Evolutionary conservation across 2,329 filamentous ascomycete genomes (phyloP).

Genomic region (Orbilia quercus): DNA sequence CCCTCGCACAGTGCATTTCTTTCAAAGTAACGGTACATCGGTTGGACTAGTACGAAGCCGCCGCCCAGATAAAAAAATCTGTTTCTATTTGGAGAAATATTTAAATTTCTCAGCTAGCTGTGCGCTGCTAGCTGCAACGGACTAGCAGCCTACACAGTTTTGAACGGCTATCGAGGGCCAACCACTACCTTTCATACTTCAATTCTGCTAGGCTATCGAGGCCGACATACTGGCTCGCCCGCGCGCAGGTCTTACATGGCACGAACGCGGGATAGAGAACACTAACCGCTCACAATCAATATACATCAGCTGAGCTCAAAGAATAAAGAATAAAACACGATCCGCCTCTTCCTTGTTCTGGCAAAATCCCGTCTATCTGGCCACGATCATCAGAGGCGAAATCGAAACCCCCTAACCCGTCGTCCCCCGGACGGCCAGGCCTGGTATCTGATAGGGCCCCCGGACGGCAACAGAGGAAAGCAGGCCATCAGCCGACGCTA

Average conservation of each 20-base stretch:
- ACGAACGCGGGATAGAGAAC: conserved; percentile 40
- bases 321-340: conserved; percentile 15
- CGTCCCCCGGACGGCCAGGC: conserved; percentile 32
- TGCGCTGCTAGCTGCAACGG: conserved; percentile 23
- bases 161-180: conserved; percentile 27
- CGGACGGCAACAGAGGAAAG: conserved; percentile 31
- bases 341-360: conserved; percentile 33
- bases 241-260: conserved; percentile 19
- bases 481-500: conserved; percentile 40
- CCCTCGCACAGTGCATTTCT: conserved; percentile 16
- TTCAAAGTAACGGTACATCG: conserved; percentile 27
- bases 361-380: conserved; percentile 43
- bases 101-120: too few relatives aligned
- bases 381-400: conserved; percentile 56
- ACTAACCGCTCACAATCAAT: conserved; percentile 31
- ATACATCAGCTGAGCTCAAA: conserved; percentile 43
- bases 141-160: conserved; percentile 48
- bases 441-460: conserved; percentile 42
- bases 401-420: conserved; percentile 20
- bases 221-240: too few relatives aligned
- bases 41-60: conserved; percentile 26
- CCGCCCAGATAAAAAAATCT: conserved; percentile 10
- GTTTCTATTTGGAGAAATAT: conserved; percentile 51
- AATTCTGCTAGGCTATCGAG: conserved; percentile 16
- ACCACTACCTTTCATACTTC: conserved; percentile 23